Evolutionary conservation across 106 monocot genomes (phyloP).

Genomic region (Triglochin maritima): DNA sequence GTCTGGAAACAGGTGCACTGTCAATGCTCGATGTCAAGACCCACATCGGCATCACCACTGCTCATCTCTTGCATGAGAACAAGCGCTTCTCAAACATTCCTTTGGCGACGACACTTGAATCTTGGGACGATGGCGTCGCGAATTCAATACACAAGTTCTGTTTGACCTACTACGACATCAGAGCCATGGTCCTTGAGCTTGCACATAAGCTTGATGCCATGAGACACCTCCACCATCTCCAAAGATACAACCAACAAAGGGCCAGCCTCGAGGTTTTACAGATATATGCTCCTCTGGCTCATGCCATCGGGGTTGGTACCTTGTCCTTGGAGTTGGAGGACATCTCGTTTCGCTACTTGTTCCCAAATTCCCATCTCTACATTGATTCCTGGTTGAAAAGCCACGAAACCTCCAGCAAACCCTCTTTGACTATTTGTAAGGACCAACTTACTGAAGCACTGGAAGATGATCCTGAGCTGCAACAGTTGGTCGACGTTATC

Average conservation of each 20-base stretch:
- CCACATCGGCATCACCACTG: constrained; percentile 44
- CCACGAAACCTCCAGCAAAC: constrained; percentile 30
- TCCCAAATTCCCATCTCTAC: constrained; percentile 68
- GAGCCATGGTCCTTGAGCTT: constrained; percentile 66
- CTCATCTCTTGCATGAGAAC: constrained; percentile 77
- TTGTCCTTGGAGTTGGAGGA: constrained; percentile 82
- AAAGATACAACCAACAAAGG: constrained; percentile 54
- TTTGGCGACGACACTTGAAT: constrained; percentile 46
- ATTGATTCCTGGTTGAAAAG: constrained; percentile 75
- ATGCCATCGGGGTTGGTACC: constrained; percentile 66
- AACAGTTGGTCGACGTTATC: constrained; percentile 46
- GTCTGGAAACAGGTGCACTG: constrained; percentile 40
- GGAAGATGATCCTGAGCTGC: constrained; percentile 39
- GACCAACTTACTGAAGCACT: constrained; percentile 45
- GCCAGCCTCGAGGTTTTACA: constrained; percentile 70
- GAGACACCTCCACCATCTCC: constrained; percentile 58
- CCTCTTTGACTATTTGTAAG: constrained; percentile 43
- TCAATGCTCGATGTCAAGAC: constrained; percentile 58
- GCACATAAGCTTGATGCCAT: constrained; percentile 70
- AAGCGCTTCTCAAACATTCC: constrained; percentile 42
- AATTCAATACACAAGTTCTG: constrained; percentile 54
- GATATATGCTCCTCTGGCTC: constrained; percentile 88
- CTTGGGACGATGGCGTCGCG: constrained; percentile 62
- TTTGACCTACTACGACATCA: constrained; percentile 81
- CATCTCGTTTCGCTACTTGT: constrained; percentile 76